Conservation (phyloP, 306 rosid species). For the Cicer pinnatifidum region DNA sequence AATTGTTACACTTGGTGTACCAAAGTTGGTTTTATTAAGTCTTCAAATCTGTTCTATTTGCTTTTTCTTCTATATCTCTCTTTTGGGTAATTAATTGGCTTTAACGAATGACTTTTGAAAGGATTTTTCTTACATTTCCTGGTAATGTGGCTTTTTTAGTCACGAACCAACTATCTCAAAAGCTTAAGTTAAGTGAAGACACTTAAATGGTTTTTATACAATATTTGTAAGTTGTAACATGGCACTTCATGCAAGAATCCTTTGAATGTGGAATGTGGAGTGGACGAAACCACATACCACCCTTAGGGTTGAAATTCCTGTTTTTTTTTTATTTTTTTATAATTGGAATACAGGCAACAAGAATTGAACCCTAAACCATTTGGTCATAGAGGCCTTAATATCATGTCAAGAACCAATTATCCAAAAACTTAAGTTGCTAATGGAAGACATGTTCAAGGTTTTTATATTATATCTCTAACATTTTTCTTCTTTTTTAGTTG, state of each 20-base stretch:
- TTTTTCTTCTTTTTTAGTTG: neutral
- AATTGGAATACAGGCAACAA: neutral
- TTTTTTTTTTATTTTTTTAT: neutral
- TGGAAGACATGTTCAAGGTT: neutral
- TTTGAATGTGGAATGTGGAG: neutral
- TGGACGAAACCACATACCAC: neutral
- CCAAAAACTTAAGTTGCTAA: neutral
- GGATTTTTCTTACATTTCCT: neutral
- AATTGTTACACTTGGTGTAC: neutral
- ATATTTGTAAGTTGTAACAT: neutral
- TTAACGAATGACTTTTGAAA: conserved; percentile 1
- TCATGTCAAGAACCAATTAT: neutral
- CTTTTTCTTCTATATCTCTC: neutral
- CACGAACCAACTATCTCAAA: neutral
- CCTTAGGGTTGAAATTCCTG: neutral
- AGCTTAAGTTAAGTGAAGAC: neutral
- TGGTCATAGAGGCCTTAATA: neutral
- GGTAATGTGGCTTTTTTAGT: conserved; percentile 1
- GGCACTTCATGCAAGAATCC: neutral
- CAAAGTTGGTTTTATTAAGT: neutral
- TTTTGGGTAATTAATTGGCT: neutral
- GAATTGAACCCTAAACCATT: neutral
- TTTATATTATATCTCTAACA: neutral
- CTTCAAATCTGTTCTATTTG: neutral
- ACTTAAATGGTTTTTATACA: neutral